A percentile compares a stretch with the other conserved stretches of the same genome.
Conservation (phyloP, 305 asterid genomes). For the Withania somnifera region DNA sequence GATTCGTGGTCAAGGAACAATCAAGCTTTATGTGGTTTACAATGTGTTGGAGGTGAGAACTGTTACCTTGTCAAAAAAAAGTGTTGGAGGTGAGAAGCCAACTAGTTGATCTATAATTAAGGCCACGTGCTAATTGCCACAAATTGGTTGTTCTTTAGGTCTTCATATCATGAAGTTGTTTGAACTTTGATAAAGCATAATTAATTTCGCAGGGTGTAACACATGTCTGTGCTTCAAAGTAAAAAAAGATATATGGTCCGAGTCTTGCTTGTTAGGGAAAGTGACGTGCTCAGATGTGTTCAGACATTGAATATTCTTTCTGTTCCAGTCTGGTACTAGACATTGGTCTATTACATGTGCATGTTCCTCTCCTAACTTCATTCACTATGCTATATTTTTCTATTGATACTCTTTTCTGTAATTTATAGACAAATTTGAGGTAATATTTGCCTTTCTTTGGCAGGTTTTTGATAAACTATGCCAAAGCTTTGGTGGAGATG, state of each 20-base stretch:
- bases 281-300: neutral
- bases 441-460: neutral
- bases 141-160: neutral
- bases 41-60: slow-evolving; percentile 91
- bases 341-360: neutral
- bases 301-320: neutral
- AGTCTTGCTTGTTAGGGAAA: neutral
- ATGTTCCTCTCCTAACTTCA: neutral
- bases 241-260: neutral
- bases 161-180: neutral
- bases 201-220: neutral
- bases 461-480: slow-evolving; percentile 55
- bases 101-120: neutral
- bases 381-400: neutral
- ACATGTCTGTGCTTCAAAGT: neutral
- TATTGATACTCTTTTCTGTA: neutral
- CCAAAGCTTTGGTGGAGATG: slow-evolving; percentile 98
- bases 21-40: slow-evolving; percentile 95
- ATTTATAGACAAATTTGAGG: neutral
- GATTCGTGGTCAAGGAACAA: slow-evolving; percentile 98
- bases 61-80: too few species aligned
- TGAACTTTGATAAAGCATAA: neutral
- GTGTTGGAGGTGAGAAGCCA: slow-evolving; percentile 74
- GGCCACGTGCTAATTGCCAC: neutral
- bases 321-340: neutral